phyloP scores from a whole-genome alignment of 768 basidiomycete genomes.

The Amylocystis lapponica region DNA sequence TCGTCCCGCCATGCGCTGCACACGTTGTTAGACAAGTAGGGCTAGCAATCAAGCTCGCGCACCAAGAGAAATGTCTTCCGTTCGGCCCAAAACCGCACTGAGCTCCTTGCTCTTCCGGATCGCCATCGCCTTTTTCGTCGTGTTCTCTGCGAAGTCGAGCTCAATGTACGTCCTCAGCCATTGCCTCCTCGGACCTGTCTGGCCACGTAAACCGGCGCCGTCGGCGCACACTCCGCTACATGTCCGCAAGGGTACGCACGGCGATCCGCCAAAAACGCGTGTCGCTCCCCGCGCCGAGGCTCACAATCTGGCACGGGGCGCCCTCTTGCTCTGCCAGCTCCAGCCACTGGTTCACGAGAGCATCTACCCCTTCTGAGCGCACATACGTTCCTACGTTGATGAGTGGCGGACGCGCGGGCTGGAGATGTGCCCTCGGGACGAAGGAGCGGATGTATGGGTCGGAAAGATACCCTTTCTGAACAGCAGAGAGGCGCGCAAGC shows the following conservation, averaged over 20 bases:
- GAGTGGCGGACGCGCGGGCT: constrained; percentile 65
- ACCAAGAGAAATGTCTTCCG: constrained; percentile 40
- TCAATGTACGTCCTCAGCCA: constrained; percentile 67
- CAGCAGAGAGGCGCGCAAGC: constrained; percentile 81
- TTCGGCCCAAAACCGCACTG: constrained; percentile 42
- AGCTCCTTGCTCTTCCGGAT: constrained; percentile 65
- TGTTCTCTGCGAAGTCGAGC: constrained; percentile 86
- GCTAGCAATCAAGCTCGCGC: constrained; percentile 9
- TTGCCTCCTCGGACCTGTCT: constrained; percentile 54
- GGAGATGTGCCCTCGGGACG: constrained; percentile 57
- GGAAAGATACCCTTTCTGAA: constrained; percentile 67
- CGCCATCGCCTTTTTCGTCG: constrained; percentile 74
- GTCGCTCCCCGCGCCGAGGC: constrained; percentile 93
- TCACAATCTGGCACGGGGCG: constrained; percentile 79
- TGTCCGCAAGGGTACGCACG: constrained; percentile 44
- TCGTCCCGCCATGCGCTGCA: constrained; percentile 57
- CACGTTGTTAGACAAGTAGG: not conserved
- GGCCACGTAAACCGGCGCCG: constrained; percentile 6
- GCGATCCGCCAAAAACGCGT: constrained; percentile 89
- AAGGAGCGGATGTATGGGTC: constrained; percentile 72
- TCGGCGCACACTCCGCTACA: not conserved
- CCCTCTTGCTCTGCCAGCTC: constrained; percentile 35
- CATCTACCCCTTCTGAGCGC: constrained; percentile 75
- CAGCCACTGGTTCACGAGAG: constrained; percentile 65
- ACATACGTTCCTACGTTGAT: constrained; percentile 96